Percentiles rank a stretch among this genome's conserved stretches.
Conservation (phyloP, 805 yeast species). For the Wickerhamiella sorbophila region DNA sequence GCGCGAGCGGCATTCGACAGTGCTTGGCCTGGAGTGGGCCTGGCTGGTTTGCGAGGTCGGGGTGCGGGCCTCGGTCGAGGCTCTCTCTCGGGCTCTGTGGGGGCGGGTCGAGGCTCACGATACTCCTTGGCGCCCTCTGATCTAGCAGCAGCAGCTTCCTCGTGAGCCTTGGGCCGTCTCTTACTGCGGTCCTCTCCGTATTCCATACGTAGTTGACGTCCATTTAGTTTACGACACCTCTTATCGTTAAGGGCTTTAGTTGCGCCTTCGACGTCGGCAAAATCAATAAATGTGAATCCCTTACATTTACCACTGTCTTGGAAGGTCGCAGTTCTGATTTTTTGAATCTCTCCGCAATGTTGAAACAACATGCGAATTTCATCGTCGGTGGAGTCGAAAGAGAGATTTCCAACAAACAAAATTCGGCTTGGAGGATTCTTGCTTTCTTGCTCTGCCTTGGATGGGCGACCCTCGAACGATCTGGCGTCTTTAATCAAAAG, state of each 20-base stretch:
- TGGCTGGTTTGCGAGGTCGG: constrained; percentile 4
- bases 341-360: constrained; percentile 76
- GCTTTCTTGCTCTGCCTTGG: constrained; percentile 30
- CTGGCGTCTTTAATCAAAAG: constrained; percentile 68
- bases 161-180: constrained; percentile 32
- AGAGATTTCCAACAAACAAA: constrained; percentile 80
- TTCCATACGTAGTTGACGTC: constrained; percentile 71
- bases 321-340: constrained; percentile 93
- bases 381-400: constrained; percentile 82
- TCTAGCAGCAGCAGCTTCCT: not conserved
- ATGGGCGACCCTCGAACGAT: constrained; percentile 81
- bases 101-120: not conserved
- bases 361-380: constrained; percentile 67
- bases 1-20: constrained; percentile 81
- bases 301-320: constrained; percentile 93
- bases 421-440: constrained; percentile 83
- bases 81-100: not conserved
- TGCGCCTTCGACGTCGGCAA: constrained; percentile 65
- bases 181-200: constrained; percentile 91
- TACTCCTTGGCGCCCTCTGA: not conserved
- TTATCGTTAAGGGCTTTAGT: constrained; percentile 68
- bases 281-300: constrained; percentile 89
- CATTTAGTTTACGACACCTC: constrained; percentile 47
- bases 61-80: not conserved
- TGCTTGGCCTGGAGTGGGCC: constrained; percentile 53